Percentiles rank a stretch among this genome's conserved stretches.
Evolutionary conservation across 225 moss, liverwort and hornwort species (phyloP).

Genomic region (Physcomitrellopsis africana): DNA sequence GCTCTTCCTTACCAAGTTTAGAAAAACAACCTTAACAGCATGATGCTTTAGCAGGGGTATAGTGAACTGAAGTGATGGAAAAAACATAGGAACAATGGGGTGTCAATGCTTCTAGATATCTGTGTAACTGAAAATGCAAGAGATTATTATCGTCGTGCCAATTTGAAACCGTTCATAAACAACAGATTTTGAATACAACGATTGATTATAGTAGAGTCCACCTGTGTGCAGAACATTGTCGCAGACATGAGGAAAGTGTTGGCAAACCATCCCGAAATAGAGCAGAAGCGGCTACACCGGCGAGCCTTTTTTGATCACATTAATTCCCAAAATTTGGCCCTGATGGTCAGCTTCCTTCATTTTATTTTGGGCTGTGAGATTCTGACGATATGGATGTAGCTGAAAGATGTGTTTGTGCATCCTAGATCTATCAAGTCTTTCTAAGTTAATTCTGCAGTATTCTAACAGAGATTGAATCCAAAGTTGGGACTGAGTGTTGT

Average conservation of each 20-base stretch:
- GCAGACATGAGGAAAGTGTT: slow-evolving; percentile 79
- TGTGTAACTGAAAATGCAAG: background rate
- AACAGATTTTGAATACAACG: background rate
- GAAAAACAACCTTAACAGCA: no score
- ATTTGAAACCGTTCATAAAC: background rate
- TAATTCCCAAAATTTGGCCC: slow-evolving; percentile 60
- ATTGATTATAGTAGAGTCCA: background rate
- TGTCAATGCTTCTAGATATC: background rate
- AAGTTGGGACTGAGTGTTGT: background rate
- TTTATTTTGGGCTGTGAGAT: background rate
- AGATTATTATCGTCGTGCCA: background rate
- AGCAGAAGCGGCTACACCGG: slow-evolving; percentile 76
- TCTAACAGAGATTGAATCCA: background rate
- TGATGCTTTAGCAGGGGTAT: background rate
- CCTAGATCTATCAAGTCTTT: background rate
- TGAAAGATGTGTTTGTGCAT: background rate
- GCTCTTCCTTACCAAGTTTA: background rate
- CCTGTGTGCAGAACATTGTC: slow-evolving; percentile 58
- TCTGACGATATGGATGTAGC: background rate
- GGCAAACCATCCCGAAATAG: slow-evolving; percentile 69
- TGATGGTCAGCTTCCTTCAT: slow-evolving; percentile 54
- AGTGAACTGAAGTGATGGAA: background rate
- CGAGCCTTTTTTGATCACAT: slow-evolving; percentile 77
- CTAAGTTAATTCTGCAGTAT: slow-evolving; percentile 3
- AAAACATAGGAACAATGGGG: background rate